Base-by-base conservation (phyloP, 2,329 filamentous ascomycete species). In the Aureobasidium sp. region DNA sequence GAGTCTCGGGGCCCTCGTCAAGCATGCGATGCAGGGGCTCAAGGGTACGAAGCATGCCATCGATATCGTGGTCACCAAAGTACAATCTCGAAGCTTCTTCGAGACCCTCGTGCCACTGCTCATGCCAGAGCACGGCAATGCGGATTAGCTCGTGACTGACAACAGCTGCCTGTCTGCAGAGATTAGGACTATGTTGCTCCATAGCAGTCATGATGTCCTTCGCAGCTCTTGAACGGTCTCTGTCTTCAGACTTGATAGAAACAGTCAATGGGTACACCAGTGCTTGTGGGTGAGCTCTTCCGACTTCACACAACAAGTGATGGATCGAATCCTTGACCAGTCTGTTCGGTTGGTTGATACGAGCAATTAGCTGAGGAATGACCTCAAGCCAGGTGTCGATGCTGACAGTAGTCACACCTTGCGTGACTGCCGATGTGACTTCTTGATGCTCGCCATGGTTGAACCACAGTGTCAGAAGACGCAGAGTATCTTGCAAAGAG, bases 371-470 rank as follows among this genome's bases (percentile, higher is more conserved):
- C 71, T 99, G 94, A 37, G 94, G 94, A 66, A 97, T 97, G 57
- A 99, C 95, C 71, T 97, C 92, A 19, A 99, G 84, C 95, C 94
- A 99, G 0, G 93, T 97, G 74, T 99, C 94, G 61, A 99, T 90
- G 70, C 90, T 96, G 67, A 99, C 91, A 40, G 89, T 89, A 0
- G 88, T 83, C 66, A 97, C 95, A 5, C 95, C 94, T 71, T 97
- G 92, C 0, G 87, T 91, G 27, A 99, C 90, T 17, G 89, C 90
- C 17, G 83, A 79, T 69, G 93, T 96, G 64, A 99, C 95, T 66
- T 97, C 93, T 31, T 85, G 79, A 70, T 91, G 87, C 24, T 91
- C 90, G 58, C 94, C 94, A 70, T 99, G 91, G 3, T 89, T 88
- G 73, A 99, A 97, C 94, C 94, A 99, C 9, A 99, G 78, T 0